A percentile compares a stretch with the other conserved stretches of the same genome.
phyloP scores from a whole-genome alignment of 1,284 basidiomycete species.

The Pterulicium gracile region DNA sequence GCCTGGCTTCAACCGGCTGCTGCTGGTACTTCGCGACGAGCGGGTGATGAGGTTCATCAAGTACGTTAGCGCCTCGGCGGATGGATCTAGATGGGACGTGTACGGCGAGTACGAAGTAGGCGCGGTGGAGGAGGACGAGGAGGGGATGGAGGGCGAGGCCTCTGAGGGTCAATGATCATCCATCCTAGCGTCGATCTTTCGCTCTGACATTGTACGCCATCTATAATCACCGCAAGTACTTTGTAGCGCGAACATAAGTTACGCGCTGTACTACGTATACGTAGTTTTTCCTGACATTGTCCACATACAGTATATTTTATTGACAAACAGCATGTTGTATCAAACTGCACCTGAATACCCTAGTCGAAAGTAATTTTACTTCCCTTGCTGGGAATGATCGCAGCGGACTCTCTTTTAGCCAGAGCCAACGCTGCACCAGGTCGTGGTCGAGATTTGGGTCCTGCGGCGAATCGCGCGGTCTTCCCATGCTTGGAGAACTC shows the following conservation, averaged over 20 bases:
- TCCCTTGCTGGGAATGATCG: constrained; percentile 74
- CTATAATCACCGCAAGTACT: too few species aligned
- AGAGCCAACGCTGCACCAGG: constrained; percentile 88
- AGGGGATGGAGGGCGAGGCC: constrained; percentile 15
- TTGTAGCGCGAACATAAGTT: too few species aligned
- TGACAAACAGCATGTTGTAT: too few species aligned
- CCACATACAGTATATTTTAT: too few species aligned
- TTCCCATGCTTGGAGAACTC: constrained; percentile 6
- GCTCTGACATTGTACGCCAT: too few species aligned
- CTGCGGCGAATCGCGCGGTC: constrained; percentile 15
- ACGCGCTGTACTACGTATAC: too few species aligned
- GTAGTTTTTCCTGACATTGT: too few species aligned
- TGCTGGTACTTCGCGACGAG: constrained; percentile 87
- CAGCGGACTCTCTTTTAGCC: constrained; percentile 78
- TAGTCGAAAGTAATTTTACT: constrained; percentile 80
- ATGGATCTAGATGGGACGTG: constrained; percentile 85
- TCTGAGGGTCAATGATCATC: background rate
- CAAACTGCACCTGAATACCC: too few species aligned
- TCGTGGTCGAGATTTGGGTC: constrained; percentile 39
- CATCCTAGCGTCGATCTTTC: too few species aligned
- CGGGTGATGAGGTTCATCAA: constrained; percentile 92
- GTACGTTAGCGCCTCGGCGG: constrained; percentile 81
- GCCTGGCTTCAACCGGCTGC: constrained; percentile 84
- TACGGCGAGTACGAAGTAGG: constrained; percentile 84
- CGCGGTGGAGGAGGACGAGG: constrained; percentile 46